Conservation (phyloP, 1,284 basidiomycete genomes). For the Microstroma glucosiphilum region DNA sequence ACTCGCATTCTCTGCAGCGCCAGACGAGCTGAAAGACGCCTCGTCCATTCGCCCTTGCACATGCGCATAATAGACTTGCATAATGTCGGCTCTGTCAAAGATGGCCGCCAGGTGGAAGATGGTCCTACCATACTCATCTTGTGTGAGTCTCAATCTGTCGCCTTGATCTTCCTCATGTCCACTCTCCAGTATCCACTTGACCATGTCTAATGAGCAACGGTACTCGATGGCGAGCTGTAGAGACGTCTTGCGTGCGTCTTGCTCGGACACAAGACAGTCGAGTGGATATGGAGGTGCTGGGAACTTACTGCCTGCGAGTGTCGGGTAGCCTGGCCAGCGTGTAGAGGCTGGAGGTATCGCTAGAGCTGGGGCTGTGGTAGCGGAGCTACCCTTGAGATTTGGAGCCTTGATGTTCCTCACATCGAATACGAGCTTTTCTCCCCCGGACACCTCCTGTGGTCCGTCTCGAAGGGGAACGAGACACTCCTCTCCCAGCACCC, state of each 20-base stretch:
- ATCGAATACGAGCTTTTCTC: constrained; percentile 16
- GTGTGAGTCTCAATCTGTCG: neutral
- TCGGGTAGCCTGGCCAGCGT: too few relatives aligned
- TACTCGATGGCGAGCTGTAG: constrained; percentile 32
- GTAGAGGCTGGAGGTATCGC: neutral
- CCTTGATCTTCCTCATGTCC: constrained; percentile 24
- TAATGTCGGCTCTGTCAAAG: constrained; percentile 28
- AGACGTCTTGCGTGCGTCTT: neutral
- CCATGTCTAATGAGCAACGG: constrained; percentile 29
- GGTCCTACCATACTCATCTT: constrained; percentile 22
- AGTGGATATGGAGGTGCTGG: neutral
- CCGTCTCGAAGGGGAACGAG: too few relatives aligned
- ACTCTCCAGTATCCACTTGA: constrained; percentile 42
- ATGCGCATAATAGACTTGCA: constrained; percentile 1
- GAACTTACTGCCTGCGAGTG: neutral
- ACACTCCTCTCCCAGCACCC: too few relatives aligned
- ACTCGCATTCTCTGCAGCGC: too few relatives aligned
- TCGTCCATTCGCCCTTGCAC: neutral
- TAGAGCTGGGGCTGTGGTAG: neutral
- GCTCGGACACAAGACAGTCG: neutral
- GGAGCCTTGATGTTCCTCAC: constrained; percentile 20
- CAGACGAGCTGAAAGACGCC: too few relatives aligned
- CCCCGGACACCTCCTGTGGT: too few relatives aligned
- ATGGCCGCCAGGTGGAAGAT: constrained; percentile 30
- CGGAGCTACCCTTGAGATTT: too few relatives aligned